phyloP scores from a whole-genome alignment of 345 rosid genomes.

The Gossypium herbaceum region DNA sequence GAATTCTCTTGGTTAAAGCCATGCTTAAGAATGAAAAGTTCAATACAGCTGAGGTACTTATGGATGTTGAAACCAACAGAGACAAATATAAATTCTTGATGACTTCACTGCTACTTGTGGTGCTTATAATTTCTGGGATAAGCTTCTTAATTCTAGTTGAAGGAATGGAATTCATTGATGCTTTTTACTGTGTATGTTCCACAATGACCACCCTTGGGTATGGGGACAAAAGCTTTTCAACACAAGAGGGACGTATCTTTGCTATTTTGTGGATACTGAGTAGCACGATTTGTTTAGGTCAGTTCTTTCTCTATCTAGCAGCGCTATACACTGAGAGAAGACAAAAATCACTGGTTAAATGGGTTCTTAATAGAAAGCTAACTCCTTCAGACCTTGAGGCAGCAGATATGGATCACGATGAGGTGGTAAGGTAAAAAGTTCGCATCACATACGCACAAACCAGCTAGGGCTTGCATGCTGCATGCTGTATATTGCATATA shows the following conservation, averaged over 20 bases:
- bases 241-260: constrained; percentile 38
- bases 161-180: constrained; percentile 32
- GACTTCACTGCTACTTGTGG: constrained; percentile 19
- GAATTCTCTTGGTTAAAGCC: constrained; percentile 37
- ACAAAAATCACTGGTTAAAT: constrained; percentile 28
- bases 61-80: constrained; percentile 34
- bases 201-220: constrained; percentile 55
- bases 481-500: too few species aligned
- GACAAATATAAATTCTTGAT: constrained; percentile 32
- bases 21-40: constrained; percentile 28
- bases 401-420: constrained; percentile 46
- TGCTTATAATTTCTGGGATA: constrained; percentile 35
- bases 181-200: constrained; percentile 51
- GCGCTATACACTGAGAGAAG: constrained; percentile 34
- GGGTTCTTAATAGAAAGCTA: constrained; percentile 32
- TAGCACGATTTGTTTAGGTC: constrained; percentile 48
- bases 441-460: not conserved
- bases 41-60: constrained; percentile 28
- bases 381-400: constrained; percentile 38
- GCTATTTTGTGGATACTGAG: constrained; percentile 54
- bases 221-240: constrained; percentile 58
- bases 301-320: constrained; percentile 48
- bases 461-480: not conserved
- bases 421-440: constrained; percentile 34
- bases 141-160: constrained; percentile 33